Conservation (phyloP, 177 flowering plant species). For the Vitis hybrid region DNA sequence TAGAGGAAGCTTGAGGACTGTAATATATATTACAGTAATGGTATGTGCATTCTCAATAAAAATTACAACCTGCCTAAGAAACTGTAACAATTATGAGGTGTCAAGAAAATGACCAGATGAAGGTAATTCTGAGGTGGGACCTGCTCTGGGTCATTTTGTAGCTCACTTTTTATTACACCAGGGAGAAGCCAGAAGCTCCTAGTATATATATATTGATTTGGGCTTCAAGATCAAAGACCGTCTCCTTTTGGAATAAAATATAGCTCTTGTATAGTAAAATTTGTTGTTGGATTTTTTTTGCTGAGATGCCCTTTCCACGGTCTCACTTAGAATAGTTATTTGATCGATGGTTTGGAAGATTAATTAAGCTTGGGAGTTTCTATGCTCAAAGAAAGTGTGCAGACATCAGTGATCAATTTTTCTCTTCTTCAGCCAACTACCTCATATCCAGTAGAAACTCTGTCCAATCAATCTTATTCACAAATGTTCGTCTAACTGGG, state of each 20-base stretch:
- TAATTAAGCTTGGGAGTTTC: no score
- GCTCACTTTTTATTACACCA: background rate
- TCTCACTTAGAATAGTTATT: no score
- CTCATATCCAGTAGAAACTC: background rate
- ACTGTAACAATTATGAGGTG: slow-evolving; percentile 14
- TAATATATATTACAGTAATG: no score
- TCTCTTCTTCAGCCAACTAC: background rate
- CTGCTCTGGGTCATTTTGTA: slow-evolving; percentile 1
- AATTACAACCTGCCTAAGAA: no score
- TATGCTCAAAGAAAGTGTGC: background rate
- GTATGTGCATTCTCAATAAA: no score
- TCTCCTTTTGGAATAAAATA: background rate
- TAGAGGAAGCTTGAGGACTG: no score
- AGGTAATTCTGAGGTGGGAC: background rate
- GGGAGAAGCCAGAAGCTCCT: background rate
- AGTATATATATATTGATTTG: background rate
- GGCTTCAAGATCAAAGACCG: background rate
- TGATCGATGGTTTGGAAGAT: no score
- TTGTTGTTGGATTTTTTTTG: background rate
- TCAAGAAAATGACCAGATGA: background rate
- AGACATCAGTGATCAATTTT: background rate
- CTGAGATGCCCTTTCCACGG: no score
- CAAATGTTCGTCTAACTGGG: no score
- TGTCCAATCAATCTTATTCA: background rate
- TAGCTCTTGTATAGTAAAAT: background rate